Evolutionary conservation across 1,284 basidiomycete species (phyloP), one percentile per base, ranked within the genome.

Genomic region (Cryptococcus depauperatus): DNA sequence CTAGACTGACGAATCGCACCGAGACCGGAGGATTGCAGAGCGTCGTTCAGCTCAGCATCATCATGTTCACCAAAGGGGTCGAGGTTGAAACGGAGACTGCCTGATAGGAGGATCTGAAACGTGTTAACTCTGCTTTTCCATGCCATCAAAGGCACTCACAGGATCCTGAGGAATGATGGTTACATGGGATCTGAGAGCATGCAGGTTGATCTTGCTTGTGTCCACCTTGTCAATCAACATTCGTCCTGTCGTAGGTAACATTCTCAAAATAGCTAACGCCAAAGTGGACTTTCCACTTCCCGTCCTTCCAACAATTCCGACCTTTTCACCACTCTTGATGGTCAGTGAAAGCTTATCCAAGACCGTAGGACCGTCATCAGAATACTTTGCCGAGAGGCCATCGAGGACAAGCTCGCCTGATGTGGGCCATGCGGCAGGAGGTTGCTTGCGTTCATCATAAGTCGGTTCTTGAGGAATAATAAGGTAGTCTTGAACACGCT

Each of bases 401-500:
- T 85, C 78, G 0, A 85, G 80, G 4, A 71, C 65, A 26, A 87
- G 70, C 29, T 78, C 74, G 4, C 85, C 85, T 32, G 79, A 82
- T 0, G 81, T 75, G 0, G 85, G 85, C 84, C 85, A 87, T 49
- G 82, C 79, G 0, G 84, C 84, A 3, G 85, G 82, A 25, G 84
- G 84, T 35, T 74, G 69, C 6, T 79, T 78, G 11, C 64, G 59
- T 21, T 70, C 61, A 0, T 73, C 74, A 1, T 76, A 58, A 44
- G 74, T 71, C 1, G 77, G 77, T 60, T 87, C 85, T 60, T 85
- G 82, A 44, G 84, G 83, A 46, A 85, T 83, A 11, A 73, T 65
- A 37, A 84, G 64, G 59, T 86, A 87, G 23, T 77, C 77, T 57
- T 83, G 77, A 43, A 88, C 81, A 25, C 85, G 78, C 57, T 55